A percentile compares a stretch with the other conserved stretches of the same genome.
Evolutionary conservation across 331 rosid species (phyloP).

Genomic region (Pyracantha coccinea): DNA sequence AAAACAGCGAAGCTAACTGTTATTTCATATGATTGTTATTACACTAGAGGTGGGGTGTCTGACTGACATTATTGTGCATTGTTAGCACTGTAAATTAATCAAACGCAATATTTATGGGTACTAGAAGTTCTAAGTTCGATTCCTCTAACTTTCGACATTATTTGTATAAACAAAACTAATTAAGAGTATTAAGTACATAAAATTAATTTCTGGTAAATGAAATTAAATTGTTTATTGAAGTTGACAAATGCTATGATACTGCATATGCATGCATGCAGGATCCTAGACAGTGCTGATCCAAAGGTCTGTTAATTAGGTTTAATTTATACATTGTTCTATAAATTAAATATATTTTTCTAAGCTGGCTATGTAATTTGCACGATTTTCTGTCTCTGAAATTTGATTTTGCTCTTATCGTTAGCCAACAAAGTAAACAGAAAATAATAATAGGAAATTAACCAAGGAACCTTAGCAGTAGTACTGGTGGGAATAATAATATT

Average conservation of each 20-base stretch:
- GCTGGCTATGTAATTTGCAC: background rate
- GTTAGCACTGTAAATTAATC: too few species aligned
- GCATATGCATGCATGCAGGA: constrained; percentile 22
- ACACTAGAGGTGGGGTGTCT: too few species aligned
- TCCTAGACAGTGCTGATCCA: constrained; percentile 51
- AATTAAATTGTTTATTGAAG: background rate
- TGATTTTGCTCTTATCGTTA: background rate
- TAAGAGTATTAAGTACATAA: too few species aligned
- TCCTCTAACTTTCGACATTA: too few species aligned
- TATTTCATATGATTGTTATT: too few species aligned
- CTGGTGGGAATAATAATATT: constrained; percentile 5
- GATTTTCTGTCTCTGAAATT: background rate
- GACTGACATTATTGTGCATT: too few species aligned
- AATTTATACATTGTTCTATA: background rate
- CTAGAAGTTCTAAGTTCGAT: too few species aligned
- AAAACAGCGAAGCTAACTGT: too few species aligned
- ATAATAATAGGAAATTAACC: background rate
- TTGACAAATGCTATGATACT: background rate
- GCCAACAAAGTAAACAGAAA: background rate
- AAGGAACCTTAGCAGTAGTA: background rate
- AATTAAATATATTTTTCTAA: background rate
- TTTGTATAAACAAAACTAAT: too few species aligned
- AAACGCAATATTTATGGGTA: too few species aligned
- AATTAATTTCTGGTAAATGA: background rate
- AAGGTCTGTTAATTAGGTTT: constrained; percentile 19